A percentile compares a stretch with the other conserved stretches of the same genome.
phyloP scores from a whole-genome alignment of 148 eudicot genomes.

The Cornus controversa region DNA sequence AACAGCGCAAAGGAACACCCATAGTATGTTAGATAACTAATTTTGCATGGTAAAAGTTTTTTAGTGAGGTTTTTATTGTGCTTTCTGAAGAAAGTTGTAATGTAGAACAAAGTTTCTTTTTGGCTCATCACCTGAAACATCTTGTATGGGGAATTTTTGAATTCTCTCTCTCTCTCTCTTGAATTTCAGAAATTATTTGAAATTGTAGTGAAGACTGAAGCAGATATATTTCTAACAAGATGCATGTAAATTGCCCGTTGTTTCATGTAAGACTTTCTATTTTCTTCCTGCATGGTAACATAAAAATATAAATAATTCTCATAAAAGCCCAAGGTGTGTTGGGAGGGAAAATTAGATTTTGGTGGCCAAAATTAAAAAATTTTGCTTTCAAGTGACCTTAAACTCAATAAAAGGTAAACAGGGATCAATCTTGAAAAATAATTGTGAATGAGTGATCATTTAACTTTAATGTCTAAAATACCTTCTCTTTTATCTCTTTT shows the following conservation, averaged over 20 bases:
- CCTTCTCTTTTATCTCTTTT: no score
- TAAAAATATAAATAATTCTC: no score
- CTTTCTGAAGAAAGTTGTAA: constrained; percentile 2
- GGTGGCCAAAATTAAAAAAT: no score
- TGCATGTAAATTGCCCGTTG: background rate
- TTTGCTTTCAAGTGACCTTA: no score
- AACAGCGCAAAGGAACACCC: constrained; percentile 36
- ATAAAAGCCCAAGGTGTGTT: no score
- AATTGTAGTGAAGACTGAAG: background rate
- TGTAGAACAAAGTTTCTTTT: background rate
- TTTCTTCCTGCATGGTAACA: no score
- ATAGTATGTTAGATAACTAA: constrained; percentile 13
- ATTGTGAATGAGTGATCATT: no score
- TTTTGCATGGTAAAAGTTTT: background rate
- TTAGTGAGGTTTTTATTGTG: background rate
- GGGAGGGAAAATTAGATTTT: no score
- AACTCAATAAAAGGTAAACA: no score
- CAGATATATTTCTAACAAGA: background rate
- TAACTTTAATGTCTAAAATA: no score
- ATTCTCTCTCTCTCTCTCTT: background rate
- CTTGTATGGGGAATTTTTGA: background rate
- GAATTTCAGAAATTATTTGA: background rate
- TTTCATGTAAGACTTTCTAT: no score
- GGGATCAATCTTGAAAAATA: no score
- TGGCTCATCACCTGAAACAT: background rate